phyloP scores from a whole-genome alignment of 768 basidiomycete species.

The Tephrocybe sp. region DNA sequence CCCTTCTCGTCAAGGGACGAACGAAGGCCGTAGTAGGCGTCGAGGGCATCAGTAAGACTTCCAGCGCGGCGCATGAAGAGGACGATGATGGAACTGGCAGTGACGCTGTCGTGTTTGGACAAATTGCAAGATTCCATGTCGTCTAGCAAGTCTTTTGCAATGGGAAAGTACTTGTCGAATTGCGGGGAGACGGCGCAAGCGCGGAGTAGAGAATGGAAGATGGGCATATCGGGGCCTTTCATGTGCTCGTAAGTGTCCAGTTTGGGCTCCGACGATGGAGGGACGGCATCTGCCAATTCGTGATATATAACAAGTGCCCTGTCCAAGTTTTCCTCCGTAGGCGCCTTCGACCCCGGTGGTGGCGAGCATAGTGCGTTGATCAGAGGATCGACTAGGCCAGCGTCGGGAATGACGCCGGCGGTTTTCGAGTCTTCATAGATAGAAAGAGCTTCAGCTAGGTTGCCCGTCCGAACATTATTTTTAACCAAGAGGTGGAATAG shows the following conservation, averaged over 20 bases:
- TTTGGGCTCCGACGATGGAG: constrained; percentile 21
- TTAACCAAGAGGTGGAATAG: constrained; percentile 59
- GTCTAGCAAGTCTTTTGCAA: constrained; percentile 51
- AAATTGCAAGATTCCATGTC: constrained; percentile 65
- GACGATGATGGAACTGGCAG: constrained; percentile 53
- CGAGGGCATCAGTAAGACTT: constrained; percentile 58
- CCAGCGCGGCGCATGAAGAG: constrained; percentile 66
- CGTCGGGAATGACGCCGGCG: constrained; percentile 46
- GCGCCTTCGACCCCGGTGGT: constrained; percentile 20
- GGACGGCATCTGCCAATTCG: constrained; percentile 39
- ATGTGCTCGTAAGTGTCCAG: constrained; percentile 30
- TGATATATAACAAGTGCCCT: constrained; percentile 53
- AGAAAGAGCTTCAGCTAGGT: constrained; percentile 40
- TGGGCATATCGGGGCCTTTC: constrained; percentile 45
- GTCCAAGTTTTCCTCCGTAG: constrained; percentile 46
- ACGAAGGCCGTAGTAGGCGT: constrained; percentile 51
- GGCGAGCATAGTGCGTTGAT: constrained; percentile 49
- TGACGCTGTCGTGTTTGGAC: constrained; percentile 41
- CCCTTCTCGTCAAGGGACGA: constrained; percentile 53
- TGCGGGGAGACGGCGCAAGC: constrained; percentile 45
- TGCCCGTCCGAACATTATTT: constrained; percentile 43
- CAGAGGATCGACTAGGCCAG: constrained; percentile 53
- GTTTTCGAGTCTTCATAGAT: constrained; percentile 49
- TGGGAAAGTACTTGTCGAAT: constrained; percentile 45
- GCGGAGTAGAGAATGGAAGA: constrained; percentile 56